Percentiles rank a stretch among this genome's conserved stretches.
Evolutionary conservation across 208 protist genomes (phyloP).

Genomic region (Acanthamoeba healyi): DNA sequence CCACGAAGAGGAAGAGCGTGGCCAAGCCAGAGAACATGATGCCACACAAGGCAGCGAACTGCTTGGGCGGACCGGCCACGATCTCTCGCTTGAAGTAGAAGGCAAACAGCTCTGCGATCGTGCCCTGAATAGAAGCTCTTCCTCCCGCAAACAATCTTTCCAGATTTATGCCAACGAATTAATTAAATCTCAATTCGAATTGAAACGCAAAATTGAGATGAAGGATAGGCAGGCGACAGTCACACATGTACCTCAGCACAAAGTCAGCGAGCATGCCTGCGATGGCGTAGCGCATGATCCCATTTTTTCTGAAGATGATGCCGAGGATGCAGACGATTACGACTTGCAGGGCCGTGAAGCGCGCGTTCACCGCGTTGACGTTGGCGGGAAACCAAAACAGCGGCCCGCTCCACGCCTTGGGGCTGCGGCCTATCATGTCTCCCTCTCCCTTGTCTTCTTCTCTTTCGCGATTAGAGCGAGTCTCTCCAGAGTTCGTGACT

Average conservation of each 20-base stretch:
- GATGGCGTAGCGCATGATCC: constrained; percentile 58
- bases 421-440: neutral
- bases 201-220: neutral
- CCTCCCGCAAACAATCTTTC: constrained; percentile 66
- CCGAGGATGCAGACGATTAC: constrained; percentile 13
- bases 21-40: constrained; percentile 75
- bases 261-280: constrained; percentile 42
- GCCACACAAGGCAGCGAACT: constrained; percentile 78
- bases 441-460: neutral
- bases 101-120: constrained; percentile 32
- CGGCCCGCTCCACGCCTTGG: constrained; percentile 8
- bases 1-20: constrained; percentile 66
- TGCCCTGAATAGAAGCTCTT: constrained; percentile 50
- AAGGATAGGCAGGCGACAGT: neutral
- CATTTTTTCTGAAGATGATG: constrained; percentile 56
- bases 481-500: too few relatives aligned
- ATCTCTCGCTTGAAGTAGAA: constrained; percentile 44
- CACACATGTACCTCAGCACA: neutral
- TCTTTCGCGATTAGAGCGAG: neutral
- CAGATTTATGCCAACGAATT: neutral
- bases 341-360: constrained; percentile 28
- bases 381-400: constrained; percentile 69
- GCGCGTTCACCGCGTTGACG: constrained; percentile 41
- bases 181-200: too few relatives aligned
- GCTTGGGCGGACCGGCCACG: constrained; percentile 74